Evolutionary conservation across 2,329 filamentous ascomycete genomes (phyloP).

Genomic region (Xylariales sp.): DNA sequence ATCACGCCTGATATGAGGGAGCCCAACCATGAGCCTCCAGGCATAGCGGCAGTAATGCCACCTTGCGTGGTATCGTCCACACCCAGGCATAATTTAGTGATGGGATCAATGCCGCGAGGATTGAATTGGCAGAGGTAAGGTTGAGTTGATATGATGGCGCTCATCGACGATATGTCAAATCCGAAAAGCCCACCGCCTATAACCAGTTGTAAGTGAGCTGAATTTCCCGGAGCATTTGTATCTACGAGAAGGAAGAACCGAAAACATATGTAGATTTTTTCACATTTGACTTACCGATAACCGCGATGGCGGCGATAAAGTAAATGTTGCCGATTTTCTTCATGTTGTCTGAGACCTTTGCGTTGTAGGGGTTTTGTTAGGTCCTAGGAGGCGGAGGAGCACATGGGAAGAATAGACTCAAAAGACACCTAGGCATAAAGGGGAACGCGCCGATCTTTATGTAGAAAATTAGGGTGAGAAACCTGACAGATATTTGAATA

Average conservation of each 20-base stretch:
- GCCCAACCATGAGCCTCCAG: conserved; percentile 65
- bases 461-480: too few species aligned
- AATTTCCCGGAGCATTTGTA: too few species aligned
- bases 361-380: conserved; percentile 3
- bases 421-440: not conserved
- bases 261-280: too few species aligned
- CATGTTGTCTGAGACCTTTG: conserved; percentile 16
- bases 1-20: conserved; percentile 55
- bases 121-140: conserved; percentile 40
- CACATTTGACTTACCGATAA: conserved; percentile 33
- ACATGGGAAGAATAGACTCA: not conserved
- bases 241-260: too few species aligned
- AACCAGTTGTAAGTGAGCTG: conserved; percentile 2
- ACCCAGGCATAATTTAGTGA: conserved; percentile 39
- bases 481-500: too few species aligned
- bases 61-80: conserved; percentile 48
- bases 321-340: conserved; percentile 34
- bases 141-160: conserved; percentile 35
- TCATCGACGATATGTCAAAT: conserved; percentile 42
- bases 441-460: conserved; percentile 3
- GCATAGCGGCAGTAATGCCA: conserved; percentile 67
- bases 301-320: conserved; percentile 36
- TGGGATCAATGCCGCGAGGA: conserved; percentile 18
- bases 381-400: not conserved
- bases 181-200: conserved; percentile 36